Percentiles rank a stretch among this genome's conserved stretches.
Conservation (phyloP, 768 basidiomycete species). For the Lenzites betulinus region DNA sequence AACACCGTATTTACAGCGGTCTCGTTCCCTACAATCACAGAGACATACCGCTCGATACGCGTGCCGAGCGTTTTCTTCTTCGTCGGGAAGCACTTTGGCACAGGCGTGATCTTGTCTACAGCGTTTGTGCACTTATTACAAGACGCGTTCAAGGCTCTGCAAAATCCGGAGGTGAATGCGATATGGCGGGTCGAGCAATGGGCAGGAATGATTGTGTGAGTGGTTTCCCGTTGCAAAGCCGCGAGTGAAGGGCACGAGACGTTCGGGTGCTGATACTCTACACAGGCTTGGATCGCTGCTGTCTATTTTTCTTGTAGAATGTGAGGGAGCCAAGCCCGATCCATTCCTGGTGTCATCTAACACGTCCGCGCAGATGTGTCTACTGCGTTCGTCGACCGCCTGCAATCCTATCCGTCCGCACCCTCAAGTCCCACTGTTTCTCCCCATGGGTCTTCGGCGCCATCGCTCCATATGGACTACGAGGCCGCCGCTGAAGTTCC, state of each 20-base stretch:
- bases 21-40: conserved; percentile 70
- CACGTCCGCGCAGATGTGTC: conserved; percentile 55
- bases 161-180: conserved; percentile 45
- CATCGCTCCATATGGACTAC: conserved; percentile 13
- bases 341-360: neutral
- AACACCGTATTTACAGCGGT: conserved; percentile 46
- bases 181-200: conserved; percentile 54
- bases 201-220: conserved; percentile 77
- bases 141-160: conserved; percentile 68
- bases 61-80: conserved; percentile 76
- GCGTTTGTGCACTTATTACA: conserved; percentile 82
- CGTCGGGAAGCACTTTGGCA: conserved; percentile 87
- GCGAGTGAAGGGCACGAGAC: no score
- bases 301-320: conserved; percentile 78
- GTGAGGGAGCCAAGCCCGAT: conserved; percentile 46
- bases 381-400: conserved; percentile 70
- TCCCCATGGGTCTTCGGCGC: conserved; percentile 3
- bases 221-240: neutral
- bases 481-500: neutral
- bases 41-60: conserved; percentile 49
- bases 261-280: neutral
- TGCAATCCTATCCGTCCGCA: conserved; percentile 61
- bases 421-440: conserved; percentile 30
- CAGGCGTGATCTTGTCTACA: conserved; percentile 81
- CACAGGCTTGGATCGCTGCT: conserved; percentile 63